Percentiles rank a stretch among this genome's conserved stretches.
Conservation (phyloP, 2,329 filamentous ascomycete species). For the Xylariomycetidae sp. region DNA sequence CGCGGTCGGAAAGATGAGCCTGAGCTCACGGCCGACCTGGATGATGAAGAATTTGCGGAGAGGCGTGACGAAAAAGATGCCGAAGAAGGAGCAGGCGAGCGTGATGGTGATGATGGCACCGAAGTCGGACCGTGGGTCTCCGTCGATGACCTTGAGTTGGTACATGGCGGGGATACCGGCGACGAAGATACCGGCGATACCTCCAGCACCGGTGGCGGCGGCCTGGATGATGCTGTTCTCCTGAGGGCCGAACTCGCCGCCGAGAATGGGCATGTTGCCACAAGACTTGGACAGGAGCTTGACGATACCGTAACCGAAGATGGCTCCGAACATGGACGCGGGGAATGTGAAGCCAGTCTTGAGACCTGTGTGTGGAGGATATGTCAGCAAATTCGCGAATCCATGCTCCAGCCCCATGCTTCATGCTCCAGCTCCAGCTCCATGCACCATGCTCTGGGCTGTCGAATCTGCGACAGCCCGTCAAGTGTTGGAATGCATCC, state of each 20-base stretch:
- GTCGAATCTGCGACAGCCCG: not conserved
- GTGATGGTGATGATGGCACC: conserved; percentile 56
- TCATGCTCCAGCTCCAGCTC: too few species aligned
- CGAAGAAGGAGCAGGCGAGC: conserved; percentile 59
- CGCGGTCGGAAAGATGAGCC: conserved; percentile 53
- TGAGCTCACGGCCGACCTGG: conserved; percentile 56
- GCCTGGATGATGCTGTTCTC: conserved; percentile 55
- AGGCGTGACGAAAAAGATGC: conserved; percentile 58
- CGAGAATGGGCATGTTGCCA: conserved; percentile 45
- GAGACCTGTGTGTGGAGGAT: conserved; percentile 28
- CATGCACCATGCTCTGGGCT: too few species aligned
- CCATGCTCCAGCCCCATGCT: too few species aligned
- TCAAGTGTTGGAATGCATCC: not conserved
- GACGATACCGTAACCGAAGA: conserved; percentile 52
- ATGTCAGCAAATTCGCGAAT: conserved; percentile 8
- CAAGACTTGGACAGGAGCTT: conserved; percentile 40
- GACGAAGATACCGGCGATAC: conserved; percentile 49
- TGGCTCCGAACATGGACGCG: conserved; percentile 43
- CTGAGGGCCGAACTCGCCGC: conserved; percentile 50
- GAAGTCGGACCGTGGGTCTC: conserved; percentile 48
- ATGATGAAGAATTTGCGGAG: conserved; percentile 66
- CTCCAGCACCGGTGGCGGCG: conserved; percentile 50
- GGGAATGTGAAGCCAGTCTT: conserved; percentile 43
- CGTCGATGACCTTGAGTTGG: conserved; percentile 41
- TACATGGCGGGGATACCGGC: conserved; percentile 53